Base-by-base conservation (phyloP, 108 stramenopile species). In the Nitzschia palea region DNA sequence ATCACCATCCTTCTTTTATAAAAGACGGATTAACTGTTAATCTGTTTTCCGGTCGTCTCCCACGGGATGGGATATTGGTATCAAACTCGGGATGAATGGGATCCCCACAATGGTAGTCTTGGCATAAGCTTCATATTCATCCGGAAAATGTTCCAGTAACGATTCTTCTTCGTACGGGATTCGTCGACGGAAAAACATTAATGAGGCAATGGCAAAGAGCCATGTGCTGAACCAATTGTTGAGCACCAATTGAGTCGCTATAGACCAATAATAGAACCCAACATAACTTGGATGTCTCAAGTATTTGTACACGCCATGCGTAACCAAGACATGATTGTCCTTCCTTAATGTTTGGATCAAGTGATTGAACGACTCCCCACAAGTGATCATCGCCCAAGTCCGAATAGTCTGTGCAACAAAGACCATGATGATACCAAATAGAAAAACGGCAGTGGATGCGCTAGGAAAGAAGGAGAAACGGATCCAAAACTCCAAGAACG, bases 221-320 rank as follows among this genome's bases (percentile, higher is more conserved):
- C 86, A 29, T 14, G 70, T 55, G 55, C 84, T 83, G 14, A 95
- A 10, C 3, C 72, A 72, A 78, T 98, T 98, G 64, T 89, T 84
- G 29, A 98, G 64, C 18, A 98, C 31, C 3, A 96, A 29, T 70
- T 96, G 97, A 26, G 90, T 94, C 8, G 94, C 96, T 20, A 97
- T 59, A 30, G 84, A 80, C 97, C 97, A 99, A 71, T 94, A 99
- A 59, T 85, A 99, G 81, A 97, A 99, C 28, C 98, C 98, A 23
- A 88, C 76, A 68, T 99, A 99, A 10, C 90, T 90, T 36, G 97
- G 97, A 80, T 99, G 98, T 14, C 98, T 91, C n/a, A 99, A 69
- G 48, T 62, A 68, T 23, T 55, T 61, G 77, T 98, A 98, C 43
- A 98, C 80, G 23, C 96, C 96, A 57, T 87, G 67, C 17, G 93